phyloP scores from a whole-genome alignment of 306 rosid genomes.

The Crotalaria pallida region DNA sequence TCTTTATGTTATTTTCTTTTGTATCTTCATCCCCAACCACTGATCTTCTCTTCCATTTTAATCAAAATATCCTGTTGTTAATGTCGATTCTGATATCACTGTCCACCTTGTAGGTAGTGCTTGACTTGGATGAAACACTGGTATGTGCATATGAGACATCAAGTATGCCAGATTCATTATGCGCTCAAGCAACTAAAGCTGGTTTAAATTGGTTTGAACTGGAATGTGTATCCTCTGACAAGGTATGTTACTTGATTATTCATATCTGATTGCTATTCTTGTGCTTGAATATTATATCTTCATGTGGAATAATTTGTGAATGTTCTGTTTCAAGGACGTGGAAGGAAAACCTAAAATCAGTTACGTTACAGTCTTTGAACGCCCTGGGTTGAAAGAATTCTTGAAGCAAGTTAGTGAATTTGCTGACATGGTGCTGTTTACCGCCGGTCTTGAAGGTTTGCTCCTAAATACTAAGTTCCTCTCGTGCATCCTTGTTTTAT shows the following conservation, averaged over 20 bases:
- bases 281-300: slow-evolving; percentile 16
- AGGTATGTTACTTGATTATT: slow-evolving; percentile 41
- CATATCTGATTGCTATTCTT: not conserved
- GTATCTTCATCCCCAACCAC: not conserved
- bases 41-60: not conserved
- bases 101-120: slow-evolving; percentile 68
- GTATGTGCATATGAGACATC: slow-evolving; percentile 82
- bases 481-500: not conserved
- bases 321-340: slow-evolving; percentile 49
- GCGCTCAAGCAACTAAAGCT: slow-evolving; percentile 64
- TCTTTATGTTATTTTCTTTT: not conserved
- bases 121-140: slow-evolving; percentile 90
- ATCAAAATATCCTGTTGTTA: slow-evolving; percentile 5
- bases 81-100: slow-evolving; percentile 18
- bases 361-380: slow-evolving; percentile 82
- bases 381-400: slow-evolving; percentile 90
- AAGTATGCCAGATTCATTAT: slow-evolving; percentile 56
- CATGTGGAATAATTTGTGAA: not conserved
- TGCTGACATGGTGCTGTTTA: slow-evolving; percentile 77
- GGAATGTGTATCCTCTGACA: slow-evolving; percentile 70
- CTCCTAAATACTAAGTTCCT: slow-evolving; percentile 16
- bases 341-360: slow-evolving; percentile 79
- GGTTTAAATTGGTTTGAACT: slow-evolving; percentile 87
- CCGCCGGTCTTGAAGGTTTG: slow-evolving; percentile 95
- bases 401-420: slow-evolving; percentile 59